phyloP scores from a whole-genome alignment of 257 asterid genomes.

The Vinca minor region DNA sequence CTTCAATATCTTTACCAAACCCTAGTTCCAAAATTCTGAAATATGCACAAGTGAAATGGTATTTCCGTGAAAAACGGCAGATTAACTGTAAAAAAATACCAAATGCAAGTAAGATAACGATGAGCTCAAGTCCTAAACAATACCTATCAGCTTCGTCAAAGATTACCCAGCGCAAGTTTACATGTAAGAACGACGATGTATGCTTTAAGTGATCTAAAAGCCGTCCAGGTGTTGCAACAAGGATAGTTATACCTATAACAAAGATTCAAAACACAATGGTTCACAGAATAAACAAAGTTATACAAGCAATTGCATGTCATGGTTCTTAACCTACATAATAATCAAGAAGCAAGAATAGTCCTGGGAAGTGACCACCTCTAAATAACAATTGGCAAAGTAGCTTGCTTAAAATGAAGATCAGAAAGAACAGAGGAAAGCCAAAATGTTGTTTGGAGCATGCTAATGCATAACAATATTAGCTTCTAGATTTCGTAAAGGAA shows the following conservation, averaged over 20 bases:
- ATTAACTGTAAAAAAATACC: background rate
- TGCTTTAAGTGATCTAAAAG: slow-evolving; percentile 92
- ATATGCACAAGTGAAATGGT: slow-evolving; percentile 22
- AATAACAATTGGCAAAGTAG: background rate
- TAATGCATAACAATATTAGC: background rate
- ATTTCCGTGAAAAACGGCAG: background rate
- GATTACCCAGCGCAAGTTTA: slow-evolving; percentile 76
- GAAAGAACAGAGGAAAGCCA: background rate
- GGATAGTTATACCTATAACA: slow-evolving; percentile 75
- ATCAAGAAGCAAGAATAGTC: too few relatives aligned
- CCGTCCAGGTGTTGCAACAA: slow-evolving; percentile 98
- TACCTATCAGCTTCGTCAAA: slow-evolving; percentile 99
- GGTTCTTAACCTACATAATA: too few relatives aligned
- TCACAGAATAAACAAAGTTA: too few relatives aligned
- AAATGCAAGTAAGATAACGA: background rate
- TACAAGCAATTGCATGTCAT: too few relatives aligned
- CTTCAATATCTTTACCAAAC: slow-evolving; percentile 85
- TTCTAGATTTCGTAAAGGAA: background rate
- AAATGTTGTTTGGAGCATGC: background rate
- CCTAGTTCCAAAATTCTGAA: slow-evolving; percentile 89
- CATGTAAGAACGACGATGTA: slow-evolving; percentile 59
- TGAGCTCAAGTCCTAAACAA: background rate
- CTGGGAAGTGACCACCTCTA: background rate
- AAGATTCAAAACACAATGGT: background rate
- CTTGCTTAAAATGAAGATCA: background rate